A percentile compares a stretch with the other conserved stretches of the same genome.
phyloP scores from a whole-genome alignment of 805 yeast genomes.

The Candida verbasci region DNA sequence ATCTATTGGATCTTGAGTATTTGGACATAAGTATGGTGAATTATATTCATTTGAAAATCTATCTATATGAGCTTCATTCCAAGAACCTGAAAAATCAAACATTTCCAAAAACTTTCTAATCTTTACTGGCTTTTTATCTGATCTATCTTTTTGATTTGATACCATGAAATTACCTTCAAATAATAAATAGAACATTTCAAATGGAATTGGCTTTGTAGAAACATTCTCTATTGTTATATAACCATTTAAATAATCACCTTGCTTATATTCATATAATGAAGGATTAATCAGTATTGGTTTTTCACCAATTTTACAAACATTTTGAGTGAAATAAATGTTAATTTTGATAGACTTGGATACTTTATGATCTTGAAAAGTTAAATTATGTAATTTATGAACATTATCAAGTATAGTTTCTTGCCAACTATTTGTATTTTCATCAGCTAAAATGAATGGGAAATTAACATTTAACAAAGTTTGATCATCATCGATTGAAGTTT shows the following conservation, averaged over 20 bases:
- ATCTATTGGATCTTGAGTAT: slow-evolving; percentile 23
- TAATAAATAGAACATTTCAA: slow-evolving; percentile 59
- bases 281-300: slow-evolving; percentile 26
- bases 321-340: slow-evolving; percentile 28
- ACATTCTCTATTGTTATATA: slow-evolving; percentile 42
- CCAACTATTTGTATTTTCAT: slow-evolving; percentile 30
- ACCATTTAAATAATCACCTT: slow-evolving; percentile 67
- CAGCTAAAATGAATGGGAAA: slow-evolving; percentile 28
- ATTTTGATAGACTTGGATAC: slow-evolving; percentile 24
- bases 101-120: slow-evolving; percentile 39
- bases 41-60: slow-evolving; percentile 24
- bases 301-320: slow-evolving; percentile 25
- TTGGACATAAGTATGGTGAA: slow-evolving; percentile 13
- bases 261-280: slow-evolving; percentile 47
- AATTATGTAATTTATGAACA: slow-evolving; percentile 27
- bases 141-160: slow-evolving; percentile 13
- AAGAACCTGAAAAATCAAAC: slow-evolving; percentile 51
- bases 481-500: background rate
- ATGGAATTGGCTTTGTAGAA: slow-evolving; percentile 40
- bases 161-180: slow-evolving; percentile 47
- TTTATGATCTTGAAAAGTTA: slow-evolving; percentile 24
- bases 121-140: slow-evolving; percentile 10
- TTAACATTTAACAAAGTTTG: too few species aligned
- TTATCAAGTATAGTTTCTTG: slow-evolving; percentile 36
- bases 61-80: slow-evolving; percentile 34